Evolutionary conservation across 2,329 filamentous ascomycete species (phyloP).

Genomic region (Colletotrichum neosansevieriae): DNA sequence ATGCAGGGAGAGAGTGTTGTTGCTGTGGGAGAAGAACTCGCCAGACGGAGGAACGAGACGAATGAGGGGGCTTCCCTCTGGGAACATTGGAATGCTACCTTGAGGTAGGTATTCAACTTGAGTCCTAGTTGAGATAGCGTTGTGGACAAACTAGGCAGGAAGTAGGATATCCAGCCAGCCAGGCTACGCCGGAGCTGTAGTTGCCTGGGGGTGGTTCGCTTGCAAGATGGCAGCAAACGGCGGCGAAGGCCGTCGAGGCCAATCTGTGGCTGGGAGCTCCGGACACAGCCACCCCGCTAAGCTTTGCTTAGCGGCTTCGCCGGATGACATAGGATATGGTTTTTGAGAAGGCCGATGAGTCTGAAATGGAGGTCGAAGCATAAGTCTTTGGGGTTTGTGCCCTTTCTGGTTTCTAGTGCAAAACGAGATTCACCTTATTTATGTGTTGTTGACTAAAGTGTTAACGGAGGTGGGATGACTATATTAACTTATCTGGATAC

Average conservation of each 20-base stretch:
- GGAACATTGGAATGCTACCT: no score
- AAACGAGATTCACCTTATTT: no score
- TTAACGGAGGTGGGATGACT: no score
- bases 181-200: no score
- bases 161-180: no score
- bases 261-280: slow-evolving; percentile 12
- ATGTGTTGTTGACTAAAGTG: no score
- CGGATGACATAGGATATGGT: slow-evolving; percentile 16
- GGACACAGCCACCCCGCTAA: slow-evolving; percentile 17
- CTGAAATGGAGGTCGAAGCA: no score
- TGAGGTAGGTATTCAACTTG: no score
- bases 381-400: no score
- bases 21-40: background rate
- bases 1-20: background rate
- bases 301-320: slow-evolving; percentile 23
- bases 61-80: background rate
- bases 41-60: background rate
- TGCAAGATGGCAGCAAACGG: background rate
- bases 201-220: no score
- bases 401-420: no score
- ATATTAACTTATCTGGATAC: no score
- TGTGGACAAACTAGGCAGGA: background rate
- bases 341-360: background rate
- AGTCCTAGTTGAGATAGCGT: background rate
- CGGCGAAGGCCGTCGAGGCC: background rate